Evolutionary conservation across 768 basidiomycete species (phyloP), one percentile per base, ranked within the genome.

Genomic region (Tricholoma terreum): DNA sequence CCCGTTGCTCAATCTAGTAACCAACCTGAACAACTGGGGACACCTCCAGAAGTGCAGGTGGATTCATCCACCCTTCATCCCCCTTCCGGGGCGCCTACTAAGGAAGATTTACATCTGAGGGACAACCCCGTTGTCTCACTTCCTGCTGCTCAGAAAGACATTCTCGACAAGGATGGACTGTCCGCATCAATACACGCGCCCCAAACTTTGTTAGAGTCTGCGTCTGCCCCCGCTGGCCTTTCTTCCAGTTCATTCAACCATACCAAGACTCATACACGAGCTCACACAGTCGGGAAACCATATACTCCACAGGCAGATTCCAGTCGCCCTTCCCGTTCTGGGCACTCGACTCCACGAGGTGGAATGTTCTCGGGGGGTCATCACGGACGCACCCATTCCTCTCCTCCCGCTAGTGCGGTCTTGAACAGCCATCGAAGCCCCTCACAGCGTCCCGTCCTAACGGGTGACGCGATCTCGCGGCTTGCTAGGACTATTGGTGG

Each of bases 381-480:
- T 53, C 83, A 85, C 63, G 65, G 77, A 6, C 83, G 88, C 38
- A 87, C 84, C 42, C 87, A 86, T 60, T 90, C 89, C 0, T 79
- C 87, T 7, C 85, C 86, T 12, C 80, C 84, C 49, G 67, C 75
- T 1, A 70, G 77, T 43, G 62, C 67, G 4, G 55, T 65, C 58
- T 54, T 42, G 46, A 64, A 63, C 38, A 69, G 66, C 36, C 72
- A 79, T 50, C 80, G 83, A 21, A 52, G 68, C 17, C 69, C 73
- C 15, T 81, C 74, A 33, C 63, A 76, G 61, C 80, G 90, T 9
- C 90, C 90, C n/a, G 78, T 91, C 43, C 80, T 92, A 62, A 87
- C 86, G 5, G 84, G 78, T 11, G 88, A 86, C 50, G 90, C 88
- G 2, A 80, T 90, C 51, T 84, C 88, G 11, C 77, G 77, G 56